Conservation (phyloP, 441 rosid species). For the Melastoma candidum region DNA sequence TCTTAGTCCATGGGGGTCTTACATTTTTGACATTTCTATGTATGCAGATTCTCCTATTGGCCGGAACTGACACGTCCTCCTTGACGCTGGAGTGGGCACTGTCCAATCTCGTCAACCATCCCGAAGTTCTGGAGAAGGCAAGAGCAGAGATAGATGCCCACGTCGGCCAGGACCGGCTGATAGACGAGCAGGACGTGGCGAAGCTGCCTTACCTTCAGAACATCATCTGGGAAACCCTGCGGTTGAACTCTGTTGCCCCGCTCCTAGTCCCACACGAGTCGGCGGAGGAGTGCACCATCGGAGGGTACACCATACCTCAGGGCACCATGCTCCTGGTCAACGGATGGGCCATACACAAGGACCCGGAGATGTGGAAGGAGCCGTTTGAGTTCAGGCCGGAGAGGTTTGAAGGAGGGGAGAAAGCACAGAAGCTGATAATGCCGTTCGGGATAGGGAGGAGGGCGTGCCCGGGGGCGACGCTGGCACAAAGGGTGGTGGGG, state of each 20-base stretch:
- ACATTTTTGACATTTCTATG: background rate
- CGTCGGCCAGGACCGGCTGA: background rate
- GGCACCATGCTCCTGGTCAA: constrained; percentile 3
- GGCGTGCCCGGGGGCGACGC: constrained; percentile 38
- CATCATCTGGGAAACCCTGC: background rate
- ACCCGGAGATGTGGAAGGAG: constrained; percentile 1
- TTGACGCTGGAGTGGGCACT: background rate
- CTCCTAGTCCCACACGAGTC: background rate
- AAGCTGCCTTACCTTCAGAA: background rate
- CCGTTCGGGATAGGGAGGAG: constrained; percentile 24
- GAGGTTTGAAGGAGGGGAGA: constrained; percentile 3
- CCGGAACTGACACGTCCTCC: background rate
- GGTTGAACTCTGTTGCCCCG: background rate
- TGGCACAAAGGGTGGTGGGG: constrained; percentile 32
- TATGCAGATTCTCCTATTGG: background rate
- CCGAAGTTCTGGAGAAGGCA: background rate
- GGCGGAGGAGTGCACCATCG: background rate
- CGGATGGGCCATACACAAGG: constrained; percentile 7
- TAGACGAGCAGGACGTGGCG: background rate
- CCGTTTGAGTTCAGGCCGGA: constrained; percentile 1
- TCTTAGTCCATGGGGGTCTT: too few relatives aligned
- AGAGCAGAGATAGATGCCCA: background rate
- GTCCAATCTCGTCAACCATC: background rate
- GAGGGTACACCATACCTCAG: constrained; percentile 3
- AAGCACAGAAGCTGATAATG: constrained; percentile 5